phyloP scores from a whole-genome alignment of 23 red algal genomes.

The Gracilaria gracilis region DNA sequence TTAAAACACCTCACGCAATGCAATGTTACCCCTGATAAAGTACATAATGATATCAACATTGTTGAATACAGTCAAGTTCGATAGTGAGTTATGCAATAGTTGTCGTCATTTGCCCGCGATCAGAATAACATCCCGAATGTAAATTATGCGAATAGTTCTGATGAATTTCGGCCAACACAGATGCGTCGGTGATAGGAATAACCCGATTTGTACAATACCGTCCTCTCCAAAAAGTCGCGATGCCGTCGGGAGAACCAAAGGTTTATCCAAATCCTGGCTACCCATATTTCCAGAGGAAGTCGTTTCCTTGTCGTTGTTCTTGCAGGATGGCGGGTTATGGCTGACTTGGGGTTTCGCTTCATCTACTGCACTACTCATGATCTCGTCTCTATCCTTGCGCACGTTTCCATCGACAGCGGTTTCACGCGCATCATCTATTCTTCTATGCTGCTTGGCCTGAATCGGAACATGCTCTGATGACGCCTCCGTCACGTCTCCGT shows the following conservation, averaged over 20 bases:
- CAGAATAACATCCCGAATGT: constrained; percentile 58
- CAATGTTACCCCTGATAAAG: constrained; percentile 41
- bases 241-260: constrained; percentile 21
- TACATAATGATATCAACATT: constrained; percentile 67
- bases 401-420: neutral
- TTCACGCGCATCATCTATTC: neutral
- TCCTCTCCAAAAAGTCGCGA: constrained; percentile 47
- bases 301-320: constrained; percentile 45
- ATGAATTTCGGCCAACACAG: constrained; percentile 51
- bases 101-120: constrained; percentile 49
- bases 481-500: neutral
- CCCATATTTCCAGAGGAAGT: constrained; percentile 50
- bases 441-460: neutral
- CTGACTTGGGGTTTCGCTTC: neutral
- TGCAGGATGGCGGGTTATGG: neutral
- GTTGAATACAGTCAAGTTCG: constrained; percentile 44
- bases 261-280: constrained; percentile 18
- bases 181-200: constrained; percentile 48
- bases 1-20: constrained; percentile 37
- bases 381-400: neutral
- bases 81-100: constrained; percentile 21
- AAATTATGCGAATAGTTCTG: constrained; percentile 64
- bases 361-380: neutral
- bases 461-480: neutral
- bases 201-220: constrained; percentile 49